Evolutionary conservation across 2,329 filamentous ascomycete genomes (phyloP).

Genomic region (Phyllosticta citribraziliensis): DNA sequence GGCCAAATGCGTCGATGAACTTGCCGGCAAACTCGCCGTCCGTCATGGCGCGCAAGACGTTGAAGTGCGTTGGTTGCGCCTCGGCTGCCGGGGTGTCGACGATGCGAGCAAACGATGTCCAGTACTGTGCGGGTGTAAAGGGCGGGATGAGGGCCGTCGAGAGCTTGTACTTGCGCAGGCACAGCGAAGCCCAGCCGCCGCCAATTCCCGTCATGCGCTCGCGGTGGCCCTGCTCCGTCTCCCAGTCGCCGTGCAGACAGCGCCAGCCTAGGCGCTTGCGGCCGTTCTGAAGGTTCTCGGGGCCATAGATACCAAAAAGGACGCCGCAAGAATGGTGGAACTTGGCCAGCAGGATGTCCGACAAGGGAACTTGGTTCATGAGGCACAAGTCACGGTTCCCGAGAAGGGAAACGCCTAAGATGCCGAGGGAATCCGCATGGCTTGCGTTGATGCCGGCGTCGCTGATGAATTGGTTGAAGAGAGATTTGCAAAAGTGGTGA

Average conservation of each 20-base stretch:
- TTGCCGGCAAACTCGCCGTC: constrained; percentile 55
- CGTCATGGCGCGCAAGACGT: constrained; percentile 43
- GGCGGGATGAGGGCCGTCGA: constrained; percentile 31
- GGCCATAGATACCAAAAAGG: constrained; percentile 73
- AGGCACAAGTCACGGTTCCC: constrained; percentile 1
- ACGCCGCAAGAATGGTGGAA: constrained; percentile 72
- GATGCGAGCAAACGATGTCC: constrained; percentile 66
- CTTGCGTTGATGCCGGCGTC: constrained; percentile 30
- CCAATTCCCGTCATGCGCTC: constrained; percentile 77
- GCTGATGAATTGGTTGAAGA: constrained; percentile 51
- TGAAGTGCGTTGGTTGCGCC: constrained; percentile 37
- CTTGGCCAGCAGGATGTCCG: constrained; percentile 82
- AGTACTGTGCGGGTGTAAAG: constrained; percentile 74
- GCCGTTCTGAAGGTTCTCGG: constrained; percentile 52
- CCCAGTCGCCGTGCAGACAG: constrained; percentile 36
- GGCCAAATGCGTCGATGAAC: constrained; percentile 74
- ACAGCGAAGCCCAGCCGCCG: constrained; percentile 73
- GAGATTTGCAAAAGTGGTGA: constrained; percentile 63
- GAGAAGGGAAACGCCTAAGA: constrained; percentile 41
- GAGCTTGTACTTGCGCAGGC: constrained; percentile 59
- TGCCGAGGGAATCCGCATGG: constrained; percentile 63
- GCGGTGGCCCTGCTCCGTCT: constrained; percentile 62
- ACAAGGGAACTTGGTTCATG: constrained; percentile 49
- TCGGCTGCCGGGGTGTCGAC: constrained; percentile 58
- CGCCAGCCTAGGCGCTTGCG: constrained; percentile 24